Base-by-base conservation (phyloP, 2,329 filamentous ascomycete genomes). In the Daldinia eschscholtzii region DNA sequence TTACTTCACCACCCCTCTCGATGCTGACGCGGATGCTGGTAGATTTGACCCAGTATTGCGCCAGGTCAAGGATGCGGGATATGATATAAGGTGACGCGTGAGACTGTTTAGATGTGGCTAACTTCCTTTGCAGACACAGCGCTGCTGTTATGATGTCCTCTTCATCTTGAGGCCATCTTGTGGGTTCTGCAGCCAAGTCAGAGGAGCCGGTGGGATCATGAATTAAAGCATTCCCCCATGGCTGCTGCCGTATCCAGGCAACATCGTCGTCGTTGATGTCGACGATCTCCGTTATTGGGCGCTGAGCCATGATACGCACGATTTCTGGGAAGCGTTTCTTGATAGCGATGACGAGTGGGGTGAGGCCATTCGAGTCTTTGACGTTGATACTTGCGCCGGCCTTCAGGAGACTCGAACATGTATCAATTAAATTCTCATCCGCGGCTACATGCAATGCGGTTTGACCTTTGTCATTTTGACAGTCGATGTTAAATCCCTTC, bases 41-140 rank as follows among this genome's bases (percentile, higher is more conserved):
- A 7, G 67, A 64, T 23, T 58, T 61, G 33, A 62, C 35, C 67
- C 67, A 70, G 15, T 70, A 67, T 7, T 65, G 57, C n/a, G 67
- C 64, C 15, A 67, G 30, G 30, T 70, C 64, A 3, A 70, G 44
- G 15, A 70, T 67, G 9, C 30, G 61, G 12, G 60, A 61, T 33
- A 58, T 23, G 28, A 70, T 52, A 23, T n/a, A 44, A 26, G 64
- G 44, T 10, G 37, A 26, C 1, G 15, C 35, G 13, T 61, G 42
- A 2, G 15, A 33, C 4, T n/a, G 5, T 18, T 48, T 5, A 33
- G 46, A 37, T 55, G 18, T 15, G 4, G 33, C 30, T 3, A 70
- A 26, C 35, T 64, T 70, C 33, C 64, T 61, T 10, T 57, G 52
- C 6, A 70, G 60, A 42, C 64, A 70, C 10, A 70, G 39, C n/a